Base-by-base conservation (phyloP, 805 yeast species). In the Pichia insulana region DNA sequence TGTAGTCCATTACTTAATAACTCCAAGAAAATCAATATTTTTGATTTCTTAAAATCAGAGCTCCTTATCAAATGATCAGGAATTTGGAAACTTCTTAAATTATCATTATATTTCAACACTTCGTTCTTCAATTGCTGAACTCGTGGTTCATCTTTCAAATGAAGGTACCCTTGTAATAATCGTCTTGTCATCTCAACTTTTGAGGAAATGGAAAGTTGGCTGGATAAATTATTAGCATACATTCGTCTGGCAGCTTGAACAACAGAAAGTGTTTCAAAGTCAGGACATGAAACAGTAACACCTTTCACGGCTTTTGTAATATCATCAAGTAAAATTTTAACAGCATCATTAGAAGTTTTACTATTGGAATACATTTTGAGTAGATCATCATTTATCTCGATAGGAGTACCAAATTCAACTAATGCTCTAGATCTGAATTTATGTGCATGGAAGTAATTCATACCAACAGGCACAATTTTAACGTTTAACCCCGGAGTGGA, bases 401-500 rank as follows among this genome's bases (percentile, higher is more conserved):
- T 76, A 7, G 96, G 96, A 43, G 78, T 72, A 13, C 98, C 98
- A 64, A 89, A 90, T 63, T 90, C 98, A 37, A 92, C 74, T 15
- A 90, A 96, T 2, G 96, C 97, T 53, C 98, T 74, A 7, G 96
- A 86, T 61, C 98, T 74, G 65, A 92, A 90, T 59, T 85, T 88
- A 65, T 90, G 95, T 5, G 96, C 90, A 57, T 86, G 95, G 73
- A 90, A 90, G 63, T 90, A 90, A 63, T 90, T 90, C 90, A 92
- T 82, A 34, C 98, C 98, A 58, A 96, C 88, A 4, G 97, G 97
- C 12, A 92, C 95, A 51, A 90, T 86, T 53, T 80, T 79, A 4
- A 90, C 90, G 43, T 80, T 79, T 46, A 83, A 78, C 36, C 74
- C 73, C 0, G 92, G 87, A 52, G 84, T 74, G 46, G 76, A 71